Evolutionary conservation across 2,329 filamentous ascomycete species (phyloP).

Genomic region (Ceratocystis diversiconidia): DNA sequence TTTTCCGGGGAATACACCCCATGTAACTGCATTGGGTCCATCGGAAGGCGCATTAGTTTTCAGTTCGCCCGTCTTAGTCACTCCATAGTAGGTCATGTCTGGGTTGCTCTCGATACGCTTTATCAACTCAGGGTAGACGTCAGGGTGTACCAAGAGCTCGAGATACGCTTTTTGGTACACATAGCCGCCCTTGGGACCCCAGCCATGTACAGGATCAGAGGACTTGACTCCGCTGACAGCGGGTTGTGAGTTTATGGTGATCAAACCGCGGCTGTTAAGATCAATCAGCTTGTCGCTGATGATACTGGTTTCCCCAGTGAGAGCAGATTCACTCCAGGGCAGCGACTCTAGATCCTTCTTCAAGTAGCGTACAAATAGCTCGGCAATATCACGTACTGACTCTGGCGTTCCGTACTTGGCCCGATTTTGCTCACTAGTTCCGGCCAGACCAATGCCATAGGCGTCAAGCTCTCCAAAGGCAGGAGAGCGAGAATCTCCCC

Average conservation of each 20-base stretch:
- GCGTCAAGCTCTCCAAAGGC: conserved; percentile 91
- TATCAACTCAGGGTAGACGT: conserved; percentile 63
- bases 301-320: conserved; percentile 65
- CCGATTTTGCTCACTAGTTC: conserved; percentile 89
- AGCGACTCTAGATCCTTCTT: conserved; percentile 65
- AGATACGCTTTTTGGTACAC: conserved; percentile 98
- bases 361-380: conserved; percentile 76
- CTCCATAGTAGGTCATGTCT: conserved; percentile 86
- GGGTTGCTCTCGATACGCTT: conserved; percentile 61
- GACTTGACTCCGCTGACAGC: conserved; percentile 86
- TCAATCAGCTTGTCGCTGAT: conserved; percentile 66
- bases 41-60: conserved; percentile 74
- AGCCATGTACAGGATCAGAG: conserved; percentile 73
- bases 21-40: conserved; percentile 94
- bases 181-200: conserved; percentile 89
- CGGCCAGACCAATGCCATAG: conserved; percentile 85
- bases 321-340: conserved; percentile 86
- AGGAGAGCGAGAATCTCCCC: conserved; percentile 92
- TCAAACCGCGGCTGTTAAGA: conserved; percentile 71
- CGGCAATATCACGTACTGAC: conserved; percentile 63
- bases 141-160: conserved; percentile 74
- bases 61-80: conserved; percentile 68
- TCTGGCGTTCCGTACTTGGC: conserved; percentile 85
- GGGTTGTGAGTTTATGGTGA: conserved; percentile 96
- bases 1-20: conserved; percentile 97